phyloP scores from a whole-genome alignment of 176 grass and related monocot genomes.

The Juncus effusus region DNA sequence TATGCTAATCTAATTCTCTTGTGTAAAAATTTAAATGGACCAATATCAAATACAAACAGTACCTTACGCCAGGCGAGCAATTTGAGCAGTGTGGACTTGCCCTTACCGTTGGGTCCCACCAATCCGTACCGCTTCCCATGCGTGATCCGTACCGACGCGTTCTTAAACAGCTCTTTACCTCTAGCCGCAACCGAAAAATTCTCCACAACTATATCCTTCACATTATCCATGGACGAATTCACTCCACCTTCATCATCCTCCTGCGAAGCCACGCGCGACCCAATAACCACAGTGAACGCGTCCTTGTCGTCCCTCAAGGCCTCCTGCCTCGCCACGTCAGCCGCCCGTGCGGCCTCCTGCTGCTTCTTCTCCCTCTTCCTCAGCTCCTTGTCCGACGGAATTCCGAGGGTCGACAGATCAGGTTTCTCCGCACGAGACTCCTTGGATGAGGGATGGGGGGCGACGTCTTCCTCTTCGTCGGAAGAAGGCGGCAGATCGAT shows the following conservation, averaged over 20 bases:
- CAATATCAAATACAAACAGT: slow-evolving; percentile 5
- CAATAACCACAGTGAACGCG: slow-evolving; percentile 85
- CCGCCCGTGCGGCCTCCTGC: slow-evolving; percentile 39
- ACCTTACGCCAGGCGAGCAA: slow-evolving; percentile 68
- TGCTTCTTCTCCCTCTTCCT: slow-evolving; percentile 93
- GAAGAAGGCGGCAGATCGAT: slow-evolving; percentile 85
- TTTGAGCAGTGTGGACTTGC: slow-evolving; percentile 86
- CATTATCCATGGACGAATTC: slow-evolving; percentile 53
- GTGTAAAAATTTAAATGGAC: neutral
- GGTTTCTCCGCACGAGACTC: slow-evolving; percentile 20
- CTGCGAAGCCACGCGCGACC: slow-evolving; percentile 41
- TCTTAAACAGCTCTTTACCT: slow-evolving; percentile 88
- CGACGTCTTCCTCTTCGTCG: slow-evolving; percentile 61
- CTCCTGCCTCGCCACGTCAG: slow-evolving; percentile 57
- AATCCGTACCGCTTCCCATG: slow-evolving; percentile 78
- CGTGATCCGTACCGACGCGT: slow-evolving; percentile 75
- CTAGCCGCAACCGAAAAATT: slow-evolving; percentile 84
- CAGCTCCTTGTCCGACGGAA: slow-evolving; percentile 52
- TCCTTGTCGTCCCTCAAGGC: slow-evolving; percentile 81
- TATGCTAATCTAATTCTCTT: too few relatives aligned
- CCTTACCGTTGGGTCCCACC: slow-evolving; percentile 90
- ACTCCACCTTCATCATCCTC: slow-evolving; percentile 23
- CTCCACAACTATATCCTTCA: slow-evolving; percentile 67
- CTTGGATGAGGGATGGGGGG: slow-evolving; percentile 28
- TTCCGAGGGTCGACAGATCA: slow-evolving; percentile 37